Percentiles rank a stretch among this genome's conserved stretches.
phyloP scores from a whole-genome alignment of 1,284 basidiomycete species.

The Neonothopanus nambi region DNA sequence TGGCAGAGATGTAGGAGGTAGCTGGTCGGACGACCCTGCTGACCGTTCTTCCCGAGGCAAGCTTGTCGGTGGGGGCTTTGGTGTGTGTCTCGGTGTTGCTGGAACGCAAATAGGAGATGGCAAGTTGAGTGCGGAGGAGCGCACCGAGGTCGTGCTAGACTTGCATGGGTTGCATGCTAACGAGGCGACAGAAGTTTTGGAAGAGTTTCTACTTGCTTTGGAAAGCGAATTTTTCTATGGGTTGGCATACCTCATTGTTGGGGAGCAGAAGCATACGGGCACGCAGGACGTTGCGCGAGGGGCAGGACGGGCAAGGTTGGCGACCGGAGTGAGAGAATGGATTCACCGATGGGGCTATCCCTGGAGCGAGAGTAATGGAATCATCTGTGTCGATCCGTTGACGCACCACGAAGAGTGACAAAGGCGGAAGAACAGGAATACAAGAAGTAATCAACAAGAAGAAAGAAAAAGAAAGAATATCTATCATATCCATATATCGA shows the following conservation, averaged over 20 bases:
- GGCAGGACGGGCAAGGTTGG: conserved; percentile 79
- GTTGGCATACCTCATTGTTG: conserved; percentile 86
- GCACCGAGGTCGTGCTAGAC: conserved; percentile 81
- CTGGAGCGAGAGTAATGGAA: conserved; percentile 91
- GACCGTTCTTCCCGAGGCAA: conserved; percentile 80
- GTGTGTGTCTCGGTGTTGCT: conserved; percentile 84
- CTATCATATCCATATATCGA: too few species aligned
- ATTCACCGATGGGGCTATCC: conserved; percentile 92
- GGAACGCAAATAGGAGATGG: conserved; percentile 53
- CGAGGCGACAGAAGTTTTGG: conserved; percentile 89
- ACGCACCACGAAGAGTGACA: conserved; percentile 61
- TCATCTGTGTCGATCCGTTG: conserved; percentile 84
- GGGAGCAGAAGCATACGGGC: conserved; percentile 94
- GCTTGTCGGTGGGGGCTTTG: conserved; percentile 78
- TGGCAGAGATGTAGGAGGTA: conserved; percentile 50
- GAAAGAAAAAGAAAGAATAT: neutral
- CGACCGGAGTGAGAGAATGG: conserved; percentile 85
- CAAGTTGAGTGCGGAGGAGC: conserved; percentile 73
- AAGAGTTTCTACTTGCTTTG: conserved; percentile 87
- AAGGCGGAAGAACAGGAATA: conserved; percentile 1
- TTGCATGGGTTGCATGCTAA: conserved; percentile 87
- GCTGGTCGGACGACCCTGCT: conserved; percentile 82
- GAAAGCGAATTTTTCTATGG: conserved; percentile 87
- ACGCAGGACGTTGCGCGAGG: conserved; percentile 81
- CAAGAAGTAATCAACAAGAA: neutral